Evolutionary conservation across 345 rosid species (phyloP).

Genomic region (Punica granatum): DNA sequence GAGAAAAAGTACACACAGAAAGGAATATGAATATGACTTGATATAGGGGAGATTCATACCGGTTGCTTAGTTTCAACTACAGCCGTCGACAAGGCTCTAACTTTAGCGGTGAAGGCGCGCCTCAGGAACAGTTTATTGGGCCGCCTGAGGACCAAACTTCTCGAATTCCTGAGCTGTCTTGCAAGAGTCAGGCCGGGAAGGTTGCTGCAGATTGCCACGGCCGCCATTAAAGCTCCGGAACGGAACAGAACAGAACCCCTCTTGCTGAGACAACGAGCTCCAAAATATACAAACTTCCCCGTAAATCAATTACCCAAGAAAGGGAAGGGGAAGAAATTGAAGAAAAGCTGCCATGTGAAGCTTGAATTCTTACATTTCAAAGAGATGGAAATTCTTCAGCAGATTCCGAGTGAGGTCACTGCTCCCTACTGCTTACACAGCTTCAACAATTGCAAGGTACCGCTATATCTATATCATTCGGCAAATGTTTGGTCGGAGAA

Average conservation of each 20-base stretch:
- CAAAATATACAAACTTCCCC: neutral
- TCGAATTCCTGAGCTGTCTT: neutral
- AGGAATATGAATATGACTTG: no score
- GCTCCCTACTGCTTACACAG: neutral
- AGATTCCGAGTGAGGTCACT: neutral
- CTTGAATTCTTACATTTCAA: neutral
- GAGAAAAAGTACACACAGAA: no score
- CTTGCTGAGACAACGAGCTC: neutral
- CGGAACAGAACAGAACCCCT: neutral
- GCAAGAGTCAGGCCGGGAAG: neutral
- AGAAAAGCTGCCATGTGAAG: neutral
- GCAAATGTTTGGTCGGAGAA: no score
- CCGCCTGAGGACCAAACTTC: neutral
- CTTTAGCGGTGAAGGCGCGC: neutral
- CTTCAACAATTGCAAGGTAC: neutral
- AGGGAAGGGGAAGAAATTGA: neutral
- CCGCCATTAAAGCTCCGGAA: slow-evolving; percentile 4
- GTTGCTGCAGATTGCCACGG: neutral
- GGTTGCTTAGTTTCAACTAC: slow-evolving; percentile 36
- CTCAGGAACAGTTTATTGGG: neutral
- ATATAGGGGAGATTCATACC: slow-evolving; percentile 10
- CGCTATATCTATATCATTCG: no score
- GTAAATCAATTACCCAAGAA: neutral
- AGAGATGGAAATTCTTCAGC: neutral
- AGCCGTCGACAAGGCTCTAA: slow-evolving; percentile 43